Evolutionary conservation across 306 rosid genomes (phyloP).

Genomic region (Fagus crenata): DNA sequence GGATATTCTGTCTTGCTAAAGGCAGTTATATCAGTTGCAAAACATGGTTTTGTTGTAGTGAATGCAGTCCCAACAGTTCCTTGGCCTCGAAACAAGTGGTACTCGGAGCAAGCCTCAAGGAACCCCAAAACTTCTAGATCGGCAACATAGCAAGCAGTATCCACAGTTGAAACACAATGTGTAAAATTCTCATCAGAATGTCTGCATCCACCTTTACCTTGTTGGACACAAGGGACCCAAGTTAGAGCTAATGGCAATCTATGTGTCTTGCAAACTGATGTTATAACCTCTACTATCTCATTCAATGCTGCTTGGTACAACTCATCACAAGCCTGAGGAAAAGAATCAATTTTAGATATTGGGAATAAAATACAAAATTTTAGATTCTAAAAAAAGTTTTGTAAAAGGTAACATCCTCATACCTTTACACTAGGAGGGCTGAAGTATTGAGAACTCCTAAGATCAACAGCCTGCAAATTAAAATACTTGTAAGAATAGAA

Average conservation of each 20-base stretch:
- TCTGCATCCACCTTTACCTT: constrained; percentile 39
- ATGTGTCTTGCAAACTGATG: constrained; percentile 51
- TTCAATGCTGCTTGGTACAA: constrained; percentile 50
- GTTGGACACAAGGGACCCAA: constrained; percentile 62
- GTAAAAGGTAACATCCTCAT: not conserved
- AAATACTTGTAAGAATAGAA: not conserved
- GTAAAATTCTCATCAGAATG: constrained; percentile 29
- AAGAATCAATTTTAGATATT: not conserved
- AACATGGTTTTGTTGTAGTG: constrained; percentile 49
- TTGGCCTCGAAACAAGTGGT: constrained; percentile 54
- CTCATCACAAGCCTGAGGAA: constrained; percentile 46
- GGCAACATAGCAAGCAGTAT: constrained; percentile 46
- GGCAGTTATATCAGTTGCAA: constrained; percentile 48
- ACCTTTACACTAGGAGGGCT: constrained; percentile 43
- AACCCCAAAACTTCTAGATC: constrained; percentile 37
- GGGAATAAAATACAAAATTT: not conserved
- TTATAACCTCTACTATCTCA: constrained; percentile 52
- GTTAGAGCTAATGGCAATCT: constrained; percentile 54
- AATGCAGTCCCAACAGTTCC: constrained; percentile 67
- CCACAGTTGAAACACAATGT: constrained; percentile 49
- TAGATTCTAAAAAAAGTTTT: not conserved
- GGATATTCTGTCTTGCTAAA: constrained; percentile 59
- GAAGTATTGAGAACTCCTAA: constrained; percentile 42
- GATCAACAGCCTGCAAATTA: constrained; percentile 51
- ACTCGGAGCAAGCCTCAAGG: constrained; percentile 52